A percentile compares a stretch with the other conserved stretches of the same genome.
phyloP scores from a whole-genome alignment of 2,329 filamentous ascomycete genomes.

The Purpureocillium takamizusanense region DNA sequence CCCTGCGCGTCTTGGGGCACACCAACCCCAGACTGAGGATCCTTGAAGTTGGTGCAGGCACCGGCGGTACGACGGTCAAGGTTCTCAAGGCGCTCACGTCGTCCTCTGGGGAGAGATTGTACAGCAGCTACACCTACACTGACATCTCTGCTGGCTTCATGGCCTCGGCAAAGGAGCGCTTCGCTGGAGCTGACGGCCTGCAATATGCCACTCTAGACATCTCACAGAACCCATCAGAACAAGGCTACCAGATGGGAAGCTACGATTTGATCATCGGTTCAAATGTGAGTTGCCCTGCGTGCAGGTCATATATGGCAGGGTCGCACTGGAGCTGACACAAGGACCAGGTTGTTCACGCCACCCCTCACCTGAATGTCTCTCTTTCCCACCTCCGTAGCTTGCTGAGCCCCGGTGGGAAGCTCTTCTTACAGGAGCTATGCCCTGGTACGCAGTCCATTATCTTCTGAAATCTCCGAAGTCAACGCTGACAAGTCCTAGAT shows the following conservation, averaged over 20 bases:
- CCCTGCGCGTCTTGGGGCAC: constrained; percentile 2
- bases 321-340: too few species aligned
- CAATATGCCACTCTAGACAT: constrained; percentile 5
- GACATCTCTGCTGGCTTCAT: constrained; percentile 20
- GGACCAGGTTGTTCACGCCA: constrained; percentile 2
- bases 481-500: background rate
- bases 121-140: constrained; percentile 19
- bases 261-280: background rate
- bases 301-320: too few species aligned
- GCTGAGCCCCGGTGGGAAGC: background rate
- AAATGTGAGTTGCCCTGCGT: background rate
- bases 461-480: too few species aligned
- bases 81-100: constrained; percentile 18
- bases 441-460: background rate
- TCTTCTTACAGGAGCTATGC: background rate
- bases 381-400: background rate
- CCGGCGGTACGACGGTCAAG: constrained; percentile 21
- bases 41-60: constrained; percentile 32
- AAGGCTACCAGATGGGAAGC: background rate
- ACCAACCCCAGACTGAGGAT: constrained; percentile 19
- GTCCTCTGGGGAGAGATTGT: constrained; percentile 8
- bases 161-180: constrained; percentile 15
- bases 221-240: background rate
- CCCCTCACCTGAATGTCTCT: background rate
- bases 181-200: constrained; percentile 9